Percentiles rank a stretch among this genome's conserved stretches.
These are phyloP conservation scores for Carex parvula DNA, from an alignment of 176 grass and related monocot genomes.

Conservation along the genomic window DNA sequence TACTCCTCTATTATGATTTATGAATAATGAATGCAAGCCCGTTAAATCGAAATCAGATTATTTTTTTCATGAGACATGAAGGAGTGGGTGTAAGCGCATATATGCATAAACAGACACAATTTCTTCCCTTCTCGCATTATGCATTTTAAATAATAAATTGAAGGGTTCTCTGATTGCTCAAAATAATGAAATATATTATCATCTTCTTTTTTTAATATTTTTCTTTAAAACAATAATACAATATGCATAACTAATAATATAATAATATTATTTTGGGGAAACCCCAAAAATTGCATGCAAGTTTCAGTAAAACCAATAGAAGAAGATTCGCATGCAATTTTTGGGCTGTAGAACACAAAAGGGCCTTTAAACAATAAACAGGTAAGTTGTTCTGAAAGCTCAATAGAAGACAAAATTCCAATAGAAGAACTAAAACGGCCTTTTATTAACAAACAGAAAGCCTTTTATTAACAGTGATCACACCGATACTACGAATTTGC, in stretches of 20 bases:
- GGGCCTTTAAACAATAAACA: too few relatives aligned
- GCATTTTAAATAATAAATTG: not conserved
- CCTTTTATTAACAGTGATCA: not conserved
- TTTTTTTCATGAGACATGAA: not conserved
- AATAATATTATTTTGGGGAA: not conserved
- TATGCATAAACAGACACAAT: not conserved
- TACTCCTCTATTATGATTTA: too few relatives aligned
- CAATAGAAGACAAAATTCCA: not conserved
- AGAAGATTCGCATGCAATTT: too few relatives aligned
- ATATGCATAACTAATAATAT: not conserved
- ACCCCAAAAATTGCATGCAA: not conserved
- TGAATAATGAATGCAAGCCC: too few relatives aligned
- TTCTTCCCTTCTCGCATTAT: not conserved
- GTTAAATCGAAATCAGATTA: not conserved
- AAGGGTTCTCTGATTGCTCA: not conserved
- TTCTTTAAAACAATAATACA: not conserved
- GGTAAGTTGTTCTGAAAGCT: not conserved
- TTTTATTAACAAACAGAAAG: not conserved
- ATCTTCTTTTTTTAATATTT: not conserved
- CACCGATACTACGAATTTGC: too few relatives aligned
- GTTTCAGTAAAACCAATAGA: not conserved
- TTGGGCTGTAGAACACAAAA: too few relatives aligned
- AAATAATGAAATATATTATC: not conserved
- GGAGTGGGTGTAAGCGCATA: too few relatives aligned
- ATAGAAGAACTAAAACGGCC: not conserved